Percentiles rank a stretch among this genome's conserved stretches.
phyloP scores from a whole-genome alignment of 2,329 filamentous ascomycete species.

The Fusarium sp. region DNA sequence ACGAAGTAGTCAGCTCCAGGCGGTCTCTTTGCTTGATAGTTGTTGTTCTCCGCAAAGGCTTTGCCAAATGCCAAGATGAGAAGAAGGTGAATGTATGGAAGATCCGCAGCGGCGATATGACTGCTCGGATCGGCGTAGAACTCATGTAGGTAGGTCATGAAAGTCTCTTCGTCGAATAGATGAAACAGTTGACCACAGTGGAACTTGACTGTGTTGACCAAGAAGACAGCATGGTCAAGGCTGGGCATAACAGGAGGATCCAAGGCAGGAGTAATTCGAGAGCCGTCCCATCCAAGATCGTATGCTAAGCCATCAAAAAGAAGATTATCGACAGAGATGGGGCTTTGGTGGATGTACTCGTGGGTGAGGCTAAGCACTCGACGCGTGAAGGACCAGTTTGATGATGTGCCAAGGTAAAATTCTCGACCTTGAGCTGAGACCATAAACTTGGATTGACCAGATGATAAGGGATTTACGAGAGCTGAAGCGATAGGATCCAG shows the following conservation, averaged over 20 bases:
- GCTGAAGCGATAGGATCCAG: constrained; percentile 50
- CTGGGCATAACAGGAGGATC: constrained; percentile 57
- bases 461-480: constrained; percentile 59
- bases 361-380: constrained; percentile 64
- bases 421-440: constrained; percentile 56
- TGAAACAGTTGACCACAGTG: constrained; percentile 67
- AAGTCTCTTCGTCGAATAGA: constrained; percentile 66
- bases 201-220: constrained; percentile 69
- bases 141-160: constrained; percentile 56
- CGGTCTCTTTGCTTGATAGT: constrained; percentile 54
- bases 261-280: constrained; percentile 45
- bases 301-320: constrained; percentile 66
- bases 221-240: constrained; percentile 64
- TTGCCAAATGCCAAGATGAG: constrained; percentile 69
- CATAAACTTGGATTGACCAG: constrained; percentile 58
- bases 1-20: constrained; percentile 63
- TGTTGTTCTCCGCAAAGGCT: constrained; percentile 60
- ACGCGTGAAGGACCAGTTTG: constrained; percentile 68
- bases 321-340: constrained; percentile 59
- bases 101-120: constrained; percentile 33
- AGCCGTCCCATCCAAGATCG: constrained; percentile 64
- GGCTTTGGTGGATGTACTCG: constrained; percentile 59
- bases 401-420: constrained; percentile 67
- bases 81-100: constrained; percentile 68
- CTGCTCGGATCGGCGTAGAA: constrained; percentile 47